A percentile compares a stretch with the other conserved stretches of the same genome.
phyloP scores from a whole-genome alignment of 163 green algal genomes.

The Trebouxiophyceae sp. region DNA sequence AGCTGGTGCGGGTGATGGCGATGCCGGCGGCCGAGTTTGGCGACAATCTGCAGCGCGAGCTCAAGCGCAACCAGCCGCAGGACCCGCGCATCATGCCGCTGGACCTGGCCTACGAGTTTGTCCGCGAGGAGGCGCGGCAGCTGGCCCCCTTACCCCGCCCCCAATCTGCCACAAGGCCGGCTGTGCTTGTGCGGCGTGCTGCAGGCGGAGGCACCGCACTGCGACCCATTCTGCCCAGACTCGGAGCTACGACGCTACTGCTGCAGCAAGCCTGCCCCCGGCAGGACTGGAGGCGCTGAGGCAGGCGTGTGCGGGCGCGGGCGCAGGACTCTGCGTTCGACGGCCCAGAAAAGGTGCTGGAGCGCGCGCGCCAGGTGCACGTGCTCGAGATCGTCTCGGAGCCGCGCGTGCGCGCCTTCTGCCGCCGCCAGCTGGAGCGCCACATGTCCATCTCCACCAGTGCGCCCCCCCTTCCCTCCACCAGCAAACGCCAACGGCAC shows the following conservation, averaged over 20 bases:
- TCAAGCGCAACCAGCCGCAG: slow-evolving; percentile 29
- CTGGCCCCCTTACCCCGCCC: too few relatives aligned
- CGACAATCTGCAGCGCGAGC: slow-evolving; percentile 44
- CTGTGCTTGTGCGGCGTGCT: too few relatives aligned
- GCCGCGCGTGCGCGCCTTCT: slow-evolving; percentile 24
- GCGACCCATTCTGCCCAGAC: neutral
- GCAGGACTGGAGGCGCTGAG: too few relatives aligned
- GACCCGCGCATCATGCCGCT: slow-evolving; percentile 22
- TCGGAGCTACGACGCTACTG: too few relatives aligned
- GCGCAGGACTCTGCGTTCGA: slow-evolving; percentile 15
- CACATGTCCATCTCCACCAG: slow-evolving; percentile 5
- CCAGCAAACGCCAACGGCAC: too few relatives aligned
- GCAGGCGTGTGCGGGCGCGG: too few relatives aligned
- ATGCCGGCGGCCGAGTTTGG: slow-evolving; percentile 43
- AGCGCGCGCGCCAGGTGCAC: slow-evolving; percentile 12
- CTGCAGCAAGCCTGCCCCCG: too few relatives aligned
- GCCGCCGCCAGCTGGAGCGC: slow-evolving; percentile 19
- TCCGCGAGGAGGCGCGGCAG: neutral
- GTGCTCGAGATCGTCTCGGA: slow-evolving; percentile 37
- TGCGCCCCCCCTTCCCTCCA: neutral
- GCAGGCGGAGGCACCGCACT: too few relatives aligned
- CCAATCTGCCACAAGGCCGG: too few relatives aligned
- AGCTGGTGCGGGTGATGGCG: slow-evolving; percentile 28
- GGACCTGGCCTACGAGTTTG: slow-evolving; percentile 18
- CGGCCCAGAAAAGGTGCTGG: slow-evolving; percentile 21